These are phyloP conservation scores for Diplodia intermedia DNA, from an alignment of 2,329 filamentous ascomycete species.

Conservation along the genomic window DNA sequence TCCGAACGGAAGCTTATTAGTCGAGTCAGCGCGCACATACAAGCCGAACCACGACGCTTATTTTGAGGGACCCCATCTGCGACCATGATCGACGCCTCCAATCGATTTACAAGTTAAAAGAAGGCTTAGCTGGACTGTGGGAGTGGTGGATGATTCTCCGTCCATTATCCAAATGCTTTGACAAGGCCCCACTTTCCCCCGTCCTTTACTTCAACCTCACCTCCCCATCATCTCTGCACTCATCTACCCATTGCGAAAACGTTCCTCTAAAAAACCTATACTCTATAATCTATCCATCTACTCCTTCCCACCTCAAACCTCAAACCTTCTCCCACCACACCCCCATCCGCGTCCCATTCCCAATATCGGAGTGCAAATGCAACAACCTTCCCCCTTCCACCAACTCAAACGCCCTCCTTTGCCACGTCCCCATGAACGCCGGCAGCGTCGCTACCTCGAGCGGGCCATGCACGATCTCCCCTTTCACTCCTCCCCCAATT, in stretches of 20 bases:
- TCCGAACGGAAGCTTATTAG: background rate
- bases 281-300: background rate
- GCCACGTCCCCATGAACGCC: background rate
- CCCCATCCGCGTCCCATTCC: background rate
- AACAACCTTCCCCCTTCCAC: background rate
- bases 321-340: conserved; percentile 22
- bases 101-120: no score
- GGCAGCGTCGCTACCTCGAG: conserved; percentile 4
- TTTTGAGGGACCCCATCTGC: background rate
- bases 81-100: no score
- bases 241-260: no score
- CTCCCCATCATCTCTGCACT: no score
- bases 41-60: background rate
- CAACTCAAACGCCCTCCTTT: background rate
- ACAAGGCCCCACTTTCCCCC: no score
- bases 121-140: no score
- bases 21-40: background rate
- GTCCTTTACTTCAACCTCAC: no score
- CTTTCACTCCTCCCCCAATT: background rate
- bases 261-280: background rate
- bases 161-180: no score
- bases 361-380: background rate
- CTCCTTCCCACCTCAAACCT: background rate
- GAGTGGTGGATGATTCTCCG: no score
- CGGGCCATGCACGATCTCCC: conserved; percentile 9